phyloP scores from a whole-genome alignment of 2,329 filamentous ascomycete genomes.

The Stachybotrys chartarum region DNA sequence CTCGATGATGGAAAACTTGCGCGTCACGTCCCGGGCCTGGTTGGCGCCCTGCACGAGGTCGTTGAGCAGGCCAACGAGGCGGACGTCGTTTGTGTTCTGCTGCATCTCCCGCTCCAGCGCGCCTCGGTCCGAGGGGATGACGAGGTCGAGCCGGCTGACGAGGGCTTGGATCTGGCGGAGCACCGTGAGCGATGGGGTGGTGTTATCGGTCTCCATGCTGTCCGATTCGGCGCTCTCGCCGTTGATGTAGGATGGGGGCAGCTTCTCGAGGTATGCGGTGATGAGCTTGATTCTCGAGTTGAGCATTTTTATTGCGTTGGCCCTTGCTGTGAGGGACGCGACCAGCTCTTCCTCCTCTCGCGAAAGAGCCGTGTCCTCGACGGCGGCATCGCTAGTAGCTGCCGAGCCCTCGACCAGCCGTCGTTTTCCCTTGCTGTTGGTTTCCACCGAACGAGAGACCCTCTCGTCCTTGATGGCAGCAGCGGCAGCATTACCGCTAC shows the following conservation, averaged over 20 bases:
- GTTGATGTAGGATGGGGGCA: conserved; percentile 59
- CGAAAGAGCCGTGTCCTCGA: conserved; percentile 40
- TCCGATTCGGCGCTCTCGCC: conserved; percentile 33
- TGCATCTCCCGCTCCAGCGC: conserved; percentile 64
- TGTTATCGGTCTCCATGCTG: conserved; percentile 28
- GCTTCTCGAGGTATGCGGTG: conserved; percentile 65
- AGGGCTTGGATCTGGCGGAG: conserved; percentile 85
- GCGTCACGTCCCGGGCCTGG: conserved; percentile 65
- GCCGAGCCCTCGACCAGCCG: conserved; percentile 26
- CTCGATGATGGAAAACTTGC: conserved; percentile 62
- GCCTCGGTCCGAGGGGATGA: conserved; percentile 62
- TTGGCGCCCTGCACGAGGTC: conserved; percentile 66
- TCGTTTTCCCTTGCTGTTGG: conserved; percentile 47
- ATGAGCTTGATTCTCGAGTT: conserved; percentile 68
- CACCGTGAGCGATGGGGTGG: conserved; percentile 57
- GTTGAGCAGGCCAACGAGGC: conserved; percentile 69
- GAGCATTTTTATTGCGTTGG: conserved; percentile 91
- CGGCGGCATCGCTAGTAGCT: conserved; percentile 17
- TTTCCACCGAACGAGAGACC: conserved; percentile 33
- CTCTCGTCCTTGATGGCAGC: conserved; percentile 31
- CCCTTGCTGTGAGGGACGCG: conserved; percentile 69
- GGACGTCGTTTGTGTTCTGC: conserved; percentile 77
- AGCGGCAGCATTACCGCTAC: conserved; percentile 65
- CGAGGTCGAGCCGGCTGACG: conserved; percentile 72
- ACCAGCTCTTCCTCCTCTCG: conserved; percentile 56